Percentiles rank a stretch among this genome's conserved stretches.
phyloP scores from a whole-genome alignment of 2,329 filamentous ascomycete genomes.

The Aureobasidium sp. region DNA sequence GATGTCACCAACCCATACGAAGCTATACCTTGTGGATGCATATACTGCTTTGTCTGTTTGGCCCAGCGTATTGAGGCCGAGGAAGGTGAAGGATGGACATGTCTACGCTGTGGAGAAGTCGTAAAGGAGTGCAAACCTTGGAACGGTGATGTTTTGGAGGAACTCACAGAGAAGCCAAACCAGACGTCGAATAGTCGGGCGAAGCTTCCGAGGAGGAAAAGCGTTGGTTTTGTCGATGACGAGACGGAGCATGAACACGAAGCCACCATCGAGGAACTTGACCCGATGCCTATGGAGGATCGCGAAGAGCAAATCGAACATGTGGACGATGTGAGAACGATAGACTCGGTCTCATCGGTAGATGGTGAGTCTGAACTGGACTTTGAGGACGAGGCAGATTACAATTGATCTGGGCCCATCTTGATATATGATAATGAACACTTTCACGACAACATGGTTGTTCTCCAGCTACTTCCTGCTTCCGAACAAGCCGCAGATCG shows the following conservation, averaged over 20 bases:
- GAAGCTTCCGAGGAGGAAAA: conserved; percentile 20
- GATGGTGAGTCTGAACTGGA: conserved; percentile 17
- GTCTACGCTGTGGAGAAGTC: conserved; percentile 75
- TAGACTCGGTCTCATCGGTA: conserved; percentile 12
- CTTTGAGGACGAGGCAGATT: conserved; percentile 14
- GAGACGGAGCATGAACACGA: conserved; percentile 14
- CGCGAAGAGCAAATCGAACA: conserved; percentile 19
- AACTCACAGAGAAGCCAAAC: conserved; percentile 12
- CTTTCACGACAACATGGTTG: background rate
- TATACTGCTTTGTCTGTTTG: conserved; percentile 96
- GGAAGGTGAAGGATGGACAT: conserved; percentile 90
- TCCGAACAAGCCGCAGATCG: background rate
- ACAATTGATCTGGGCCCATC: background rate
- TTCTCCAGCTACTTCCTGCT: background rate
- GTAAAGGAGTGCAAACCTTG: conserved; percentile 84
- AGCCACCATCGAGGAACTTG: conserved; percentile 15
- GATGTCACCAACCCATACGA: conserved; percentile 97
- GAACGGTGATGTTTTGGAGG: conserved; percentile 73
- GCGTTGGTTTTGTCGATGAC: conserved; percentile 24
- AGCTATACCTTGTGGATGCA: conserved; percentile 75
- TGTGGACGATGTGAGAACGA: conserved; percentile 17
- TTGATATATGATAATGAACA: background rate
- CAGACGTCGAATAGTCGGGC: conserved; percentile 13
- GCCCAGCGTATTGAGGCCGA: conserved; percentile 82
- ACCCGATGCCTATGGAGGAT: conserved; percentile 24